These are phyloP conservation scores for Tremella fuciformis DNA, from an alignment of 768 basidiomycete species.

Conservation along the genomic window DNA sequence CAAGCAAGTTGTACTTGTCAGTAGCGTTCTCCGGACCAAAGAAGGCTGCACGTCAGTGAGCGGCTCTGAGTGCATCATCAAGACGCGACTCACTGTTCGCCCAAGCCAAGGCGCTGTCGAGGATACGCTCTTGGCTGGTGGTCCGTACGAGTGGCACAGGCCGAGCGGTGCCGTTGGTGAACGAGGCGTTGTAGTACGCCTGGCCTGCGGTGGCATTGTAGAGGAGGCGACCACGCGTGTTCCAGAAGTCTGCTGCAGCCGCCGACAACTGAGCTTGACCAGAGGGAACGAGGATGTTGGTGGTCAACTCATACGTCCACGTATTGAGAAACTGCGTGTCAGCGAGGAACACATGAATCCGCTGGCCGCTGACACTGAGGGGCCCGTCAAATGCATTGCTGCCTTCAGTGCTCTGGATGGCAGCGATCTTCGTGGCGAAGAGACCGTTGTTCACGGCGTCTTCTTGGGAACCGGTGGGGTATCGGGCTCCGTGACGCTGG, in stretches of 20 bases:
- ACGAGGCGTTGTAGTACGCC: too few relatives aligned
- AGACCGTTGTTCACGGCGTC: conserved; percentile 2
- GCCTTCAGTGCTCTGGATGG: not conserved
- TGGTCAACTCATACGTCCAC: conserved; percentile 1
- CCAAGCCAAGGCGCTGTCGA: too few relatives aligned
- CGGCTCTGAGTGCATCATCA: too few relatives aligned
- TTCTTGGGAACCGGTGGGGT: not conserved
- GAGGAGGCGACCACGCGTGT: too few relatives aligned
- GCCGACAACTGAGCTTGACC: not conserved
- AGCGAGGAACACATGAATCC: not conserved
- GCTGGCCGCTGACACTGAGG: not conserved
- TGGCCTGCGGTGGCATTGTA: too few relatives aligned
- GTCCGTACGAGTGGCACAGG: too few relatives aligned
- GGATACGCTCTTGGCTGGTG: too few relatives aligned
- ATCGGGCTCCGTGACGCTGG: not conserved
- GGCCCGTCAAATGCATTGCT: not conserved
- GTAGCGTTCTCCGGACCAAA: conserved; percentile 10
- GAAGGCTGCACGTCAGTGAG: not conserved
- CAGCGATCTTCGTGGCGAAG: conserved; percentile 1
- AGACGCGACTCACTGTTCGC: too few relatives aligned
- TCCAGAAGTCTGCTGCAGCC: too few relatives aligned
- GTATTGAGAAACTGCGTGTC: not conserved
- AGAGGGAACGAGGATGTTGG: not conserved
- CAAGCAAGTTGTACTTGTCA: conserved; percentile 12
- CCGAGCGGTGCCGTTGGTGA: too few relatives aligned